Evolutionary conservation across 2,329 filamentous ascomycete species (phyloP).

Genomic region (Zymoseptoria crescenta): DNA sequence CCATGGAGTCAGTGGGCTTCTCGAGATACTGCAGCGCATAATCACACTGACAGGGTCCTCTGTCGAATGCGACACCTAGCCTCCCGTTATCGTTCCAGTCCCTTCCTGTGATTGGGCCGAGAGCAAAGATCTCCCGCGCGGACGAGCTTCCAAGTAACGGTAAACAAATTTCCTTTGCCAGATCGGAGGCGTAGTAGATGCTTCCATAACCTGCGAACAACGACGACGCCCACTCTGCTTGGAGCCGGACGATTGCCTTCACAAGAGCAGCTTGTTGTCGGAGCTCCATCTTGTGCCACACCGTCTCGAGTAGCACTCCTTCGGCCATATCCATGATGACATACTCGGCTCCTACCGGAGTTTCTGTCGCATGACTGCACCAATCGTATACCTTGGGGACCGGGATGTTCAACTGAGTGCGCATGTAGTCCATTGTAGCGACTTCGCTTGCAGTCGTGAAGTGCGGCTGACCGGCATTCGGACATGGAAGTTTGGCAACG

Average conservation of each 20-base stretch:
- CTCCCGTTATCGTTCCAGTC: slow-evolving; percentile 29
- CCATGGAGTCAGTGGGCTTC: slow-evolving; percentile 10
- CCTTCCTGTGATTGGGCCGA: slow-evolving; percentile 33
- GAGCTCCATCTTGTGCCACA: slow-evolving; percentile 19
- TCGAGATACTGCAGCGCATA: slow-evolving; percentile 3
- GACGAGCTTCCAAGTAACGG: slow-evolving; percentile 7
- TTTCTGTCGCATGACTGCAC: slow-evolving; percentile 6
- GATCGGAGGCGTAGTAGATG: slow-evolving; percentile 30
- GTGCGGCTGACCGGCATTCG: slow-evolving; percentile 29
- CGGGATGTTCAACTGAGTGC: slow-evolving; percentile 9
- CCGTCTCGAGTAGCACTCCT: slow-evolving; percentile 27
- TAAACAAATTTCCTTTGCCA: slow-evolving; percentile 11
- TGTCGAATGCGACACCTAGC: slow-evolving; percentile 24
- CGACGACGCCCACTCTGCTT: slow-evolving; percentile 21
- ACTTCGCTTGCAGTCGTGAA: slow-evolving; percentile 29
- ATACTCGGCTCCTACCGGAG: slow-evolving; percentile 17
- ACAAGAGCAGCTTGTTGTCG: slow-evolving; percentile 22
- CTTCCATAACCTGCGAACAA: slow-evolving; percentile 26
- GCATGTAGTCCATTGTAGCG: slow-evolving; percentile 9
- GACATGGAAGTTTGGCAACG: slow-evolving; percentile 33
- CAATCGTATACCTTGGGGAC: slow-evolving; percentile 19
- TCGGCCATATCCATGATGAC: slow-evolving; percentile 22
- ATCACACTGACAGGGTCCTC: slow-evolving; percentile 32
- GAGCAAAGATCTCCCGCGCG: slow-evolving; percentile 22
- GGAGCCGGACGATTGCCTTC: slow-evolving; percentile 21